phyloP scores from a whole-genome alignment of 108 stramenopile genomes.

The Ochromonas danica region DNA sequence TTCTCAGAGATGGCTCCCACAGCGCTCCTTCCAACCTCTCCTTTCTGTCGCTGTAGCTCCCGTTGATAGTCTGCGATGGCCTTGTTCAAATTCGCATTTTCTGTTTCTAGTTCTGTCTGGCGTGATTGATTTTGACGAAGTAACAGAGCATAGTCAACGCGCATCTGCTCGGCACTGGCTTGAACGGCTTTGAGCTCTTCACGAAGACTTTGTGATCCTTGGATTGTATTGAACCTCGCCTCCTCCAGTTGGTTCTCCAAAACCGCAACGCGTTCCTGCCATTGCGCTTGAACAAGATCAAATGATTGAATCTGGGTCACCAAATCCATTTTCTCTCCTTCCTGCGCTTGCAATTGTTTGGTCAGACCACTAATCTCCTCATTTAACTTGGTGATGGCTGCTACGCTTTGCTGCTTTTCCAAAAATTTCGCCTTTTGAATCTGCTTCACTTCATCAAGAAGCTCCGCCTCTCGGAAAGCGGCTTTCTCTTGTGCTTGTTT shows the following conservation, averaged over 20 bases:
- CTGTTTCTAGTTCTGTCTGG: slow-evolving; percentile 24
- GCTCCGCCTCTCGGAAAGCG: background rate
- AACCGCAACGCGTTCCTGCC: background rate
- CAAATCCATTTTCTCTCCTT: background rate
- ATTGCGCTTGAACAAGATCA: background rate
- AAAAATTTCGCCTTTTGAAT: slow-evolving; percentile 6
- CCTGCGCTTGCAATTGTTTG: background rate
- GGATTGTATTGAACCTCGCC: background rate
- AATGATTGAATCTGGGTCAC: background rate
- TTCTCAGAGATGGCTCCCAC: too few relatives aligned
- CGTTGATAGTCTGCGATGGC: background rate
- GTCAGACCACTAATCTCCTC: background rate
- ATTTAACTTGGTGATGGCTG: background rate
- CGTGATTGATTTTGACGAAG: background rate
- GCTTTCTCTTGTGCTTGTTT: slow-evolving; percentile 33
- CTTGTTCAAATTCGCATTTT: slow-evolving; percentile 3
- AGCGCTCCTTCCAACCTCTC: background rate
- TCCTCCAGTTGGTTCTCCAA: slow-evolving; percentile 24
- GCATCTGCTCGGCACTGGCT: background rate
- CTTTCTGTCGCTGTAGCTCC: background rate
- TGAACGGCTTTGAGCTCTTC: slow-evolving; percentile 2
- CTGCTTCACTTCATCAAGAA: slow-evolving; percentile 25
- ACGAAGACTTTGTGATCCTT: background rate
- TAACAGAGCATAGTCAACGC: background rate
- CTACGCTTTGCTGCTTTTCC: background rate